Evolutionary conservation across 2,329 filamentous ascomycete species (phyloP).

Genomic region (Cladophialophora immunda): DNA sequence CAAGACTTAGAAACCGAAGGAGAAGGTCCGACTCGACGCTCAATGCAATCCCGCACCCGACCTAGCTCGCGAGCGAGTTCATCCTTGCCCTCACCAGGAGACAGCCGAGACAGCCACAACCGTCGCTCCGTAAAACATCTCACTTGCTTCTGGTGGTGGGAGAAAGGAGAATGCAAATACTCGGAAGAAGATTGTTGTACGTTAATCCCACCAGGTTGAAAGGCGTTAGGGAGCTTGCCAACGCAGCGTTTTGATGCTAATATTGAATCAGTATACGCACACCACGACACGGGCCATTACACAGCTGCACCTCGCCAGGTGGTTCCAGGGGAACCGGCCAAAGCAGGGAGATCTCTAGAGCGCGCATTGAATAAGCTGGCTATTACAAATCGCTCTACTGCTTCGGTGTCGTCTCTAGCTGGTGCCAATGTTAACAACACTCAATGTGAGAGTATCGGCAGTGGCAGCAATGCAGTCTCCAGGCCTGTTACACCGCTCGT

Average conservation of each 20-base stretch:
- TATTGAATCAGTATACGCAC: conserved; percentile 40
- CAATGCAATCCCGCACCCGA: conserved; percentile 12
- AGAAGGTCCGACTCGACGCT: conserved; percentile 1
- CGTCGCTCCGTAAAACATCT: conserved; percentile 42
- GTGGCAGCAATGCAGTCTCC: conserved; percentile 15
- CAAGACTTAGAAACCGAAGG: conserved; percentile 3
- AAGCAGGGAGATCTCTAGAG: conserved; percentile 40
- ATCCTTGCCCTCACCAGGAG: conserved; percentile 15
- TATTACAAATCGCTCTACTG: conserved; percentile 29
- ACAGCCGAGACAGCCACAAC: conserved; percentile 12
- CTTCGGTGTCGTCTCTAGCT: conserved; percentile 23
- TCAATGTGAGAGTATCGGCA: conserved; percentile 3
- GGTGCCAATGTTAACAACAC: neutral
- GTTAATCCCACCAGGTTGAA: neutral
- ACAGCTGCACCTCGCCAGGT: conserved; percentile 33
- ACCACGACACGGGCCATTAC: conserved; percentile 42
- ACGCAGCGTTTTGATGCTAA: neutral
- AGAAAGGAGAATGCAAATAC: conserved; percentile 41
- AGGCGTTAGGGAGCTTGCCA: neutral
- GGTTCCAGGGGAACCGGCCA: conserved; percentile 36
- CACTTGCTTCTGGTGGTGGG: conserved; percentile 46
- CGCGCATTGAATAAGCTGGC: conserved; percentile 33
- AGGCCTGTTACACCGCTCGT: conserved; percentile 20
- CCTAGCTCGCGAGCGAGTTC: conserved; percentile 23
- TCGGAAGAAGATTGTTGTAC: conserved; percentile 40